A percentile compares a stretch with the other conserved stretches of the same genome.
Evolutionary conservation across 139 green algal genomes (phyloP).

Genomic region (Chlamydomonas applanata): DNA sequence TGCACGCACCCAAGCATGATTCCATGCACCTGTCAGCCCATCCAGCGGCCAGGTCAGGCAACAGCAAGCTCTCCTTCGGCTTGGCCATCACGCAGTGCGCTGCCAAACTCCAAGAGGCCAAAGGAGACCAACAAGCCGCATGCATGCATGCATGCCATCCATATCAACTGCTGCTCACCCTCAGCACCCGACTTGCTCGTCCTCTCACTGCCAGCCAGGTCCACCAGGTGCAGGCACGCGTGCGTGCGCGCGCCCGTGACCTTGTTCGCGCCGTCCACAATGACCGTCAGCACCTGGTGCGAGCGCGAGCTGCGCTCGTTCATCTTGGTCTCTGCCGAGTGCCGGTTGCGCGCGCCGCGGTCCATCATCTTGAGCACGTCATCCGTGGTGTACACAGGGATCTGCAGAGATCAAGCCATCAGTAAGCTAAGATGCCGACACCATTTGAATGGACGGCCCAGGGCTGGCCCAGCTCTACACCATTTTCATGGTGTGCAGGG

Average conservation of each 20-base stretch:
- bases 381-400: constrained; percentile 51
- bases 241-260: constrained; percentile 48
- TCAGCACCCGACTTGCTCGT: constrained; percentile 70
- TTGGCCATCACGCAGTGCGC: neutral
- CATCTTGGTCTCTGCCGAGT: constrained; percentile 84
- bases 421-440: constrained; percentile 6
- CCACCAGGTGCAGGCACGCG: constrained; percentile 73
- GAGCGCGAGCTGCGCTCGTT: constrained; percentile 75
- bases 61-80: neutral
- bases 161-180: too few species aligned
- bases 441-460: too few species aligned
- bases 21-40: too few species aligned
- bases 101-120: neutral
- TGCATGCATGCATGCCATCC: too few species aligned
- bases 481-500: too few species aligned
- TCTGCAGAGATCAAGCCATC: too few species aligned
- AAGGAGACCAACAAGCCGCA: neutral
- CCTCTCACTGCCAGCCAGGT: constrained; percentile 81
- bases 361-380: constrained; percentile 83
- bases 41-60: neutral
- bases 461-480: too few species aligned
- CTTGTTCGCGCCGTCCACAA: constrained; percentile 56
- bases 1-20: constrained; percentile 47
- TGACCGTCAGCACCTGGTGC: constrained; percentile 67
- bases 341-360: constrained; percentile 54